Percentiles rank a stretch among this genome's conserved stretches.
Conservation (phyloP, 2,329 filamentous ascomycete species). For the Phialemoniopsis sp. region DNA sequence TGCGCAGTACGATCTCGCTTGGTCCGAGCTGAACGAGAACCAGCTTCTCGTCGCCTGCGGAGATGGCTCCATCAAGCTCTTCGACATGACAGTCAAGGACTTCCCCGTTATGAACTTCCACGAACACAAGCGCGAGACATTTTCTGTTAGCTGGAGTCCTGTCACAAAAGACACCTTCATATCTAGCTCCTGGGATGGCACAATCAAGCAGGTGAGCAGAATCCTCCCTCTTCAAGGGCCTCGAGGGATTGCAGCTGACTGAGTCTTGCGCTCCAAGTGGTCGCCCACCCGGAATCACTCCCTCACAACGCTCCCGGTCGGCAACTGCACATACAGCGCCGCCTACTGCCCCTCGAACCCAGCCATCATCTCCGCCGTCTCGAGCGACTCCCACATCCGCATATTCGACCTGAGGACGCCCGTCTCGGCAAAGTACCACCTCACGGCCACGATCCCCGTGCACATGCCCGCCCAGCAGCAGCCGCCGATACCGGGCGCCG, state of each 20-base stretch:
- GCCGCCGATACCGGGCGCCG: constrained; percentile 31
- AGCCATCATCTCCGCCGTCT: constrained; percentile 79
- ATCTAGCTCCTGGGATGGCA: constrained; percentile 93
- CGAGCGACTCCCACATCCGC: constrained; percentile 82
- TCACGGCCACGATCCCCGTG: constrained; percentile 77
- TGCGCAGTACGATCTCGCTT: constrained; percentile 88
- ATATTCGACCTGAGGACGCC: constrained; percentile 91
- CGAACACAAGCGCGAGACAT: constrained; percentile 90
- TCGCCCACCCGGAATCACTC: constrained; percentile 72
- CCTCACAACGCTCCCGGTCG: constrained; percentile 81
- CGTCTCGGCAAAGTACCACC: constrained; percentile 80
- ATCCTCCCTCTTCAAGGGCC: neutral
- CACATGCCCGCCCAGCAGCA: constrained; percentile 48
- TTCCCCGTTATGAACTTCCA: constrained; percentile 91
- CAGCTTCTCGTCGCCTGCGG: constrained; percentile 86
- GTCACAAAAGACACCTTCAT: constrained; percentile 87
- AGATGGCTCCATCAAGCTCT: constrained; percentile 92
- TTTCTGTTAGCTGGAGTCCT: constrained; percentile 89
- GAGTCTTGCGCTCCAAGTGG: constrained; percentile 53
- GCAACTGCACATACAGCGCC: constrained; percentile 92
- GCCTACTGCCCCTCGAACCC: constrained; percentile 86
- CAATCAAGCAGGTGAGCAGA: constrained; percentile 73
- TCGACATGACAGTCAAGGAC: constrained; percentile 74
- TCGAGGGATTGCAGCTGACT: neutral
- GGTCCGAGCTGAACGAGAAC: constrained; percentile 96